Percentiles rank a stretch among this genome's conserved stretches.
Evolutionary conservation across 176 grass and related monocot genomes (phyloP).

Genomic region (Eleusine indica): DNA sequence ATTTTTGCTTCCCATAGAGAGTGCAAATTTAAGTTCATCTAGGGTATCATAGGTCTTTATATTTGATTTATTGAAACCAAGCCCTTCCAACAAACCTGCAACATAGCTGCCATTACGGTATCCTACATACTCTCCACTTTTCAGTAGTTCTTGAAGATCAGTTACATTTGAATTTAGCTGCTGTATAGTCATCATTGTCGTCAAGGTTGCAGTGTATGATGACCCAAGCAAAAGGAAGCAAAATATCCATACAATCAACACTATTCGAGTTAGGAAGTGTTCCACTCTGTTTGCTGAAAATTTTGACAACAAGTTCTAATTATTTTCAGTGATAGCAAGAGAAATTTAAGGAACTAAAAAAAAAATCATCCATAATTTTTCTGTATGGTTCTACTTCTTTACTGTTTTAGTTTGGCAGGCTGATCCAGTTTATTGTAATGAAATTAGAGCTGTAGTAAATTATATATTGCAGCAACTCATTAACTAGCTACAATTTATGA

Average conservation of each 20-base stretch:
- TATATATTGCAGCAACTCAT: not conserved
- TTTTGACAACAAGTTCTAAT: not conserved
- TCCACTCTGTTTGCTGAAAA: slow-evolving; percentile 40
- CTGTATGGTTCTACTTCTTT: not conserved
- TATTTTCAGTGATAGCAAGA: not conserved
- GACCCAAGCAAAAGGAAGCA: slow-evolving; percentile 53
- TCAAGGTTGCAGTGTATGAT: slow-evolving; percentile 60
- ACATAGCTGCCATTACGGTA: slow-evolving; percentile 44
- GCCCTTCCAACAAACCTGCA: slow-evolving; percentile 17
- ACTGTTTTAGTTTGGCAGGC: not conserved
- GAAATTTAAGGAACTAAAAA: not conserved
- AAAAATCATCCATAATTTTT: not conserved
- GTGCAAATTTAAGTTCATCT: slow-evolving; percentile 26
- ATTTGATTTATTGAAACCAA: slow-evolving; percentile 44
- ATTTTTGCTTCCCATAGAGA: slow-evolving; percentile 28
- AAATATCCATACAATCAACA: slow-evolving; percentile 56
- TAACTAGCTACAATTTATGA: not conserved
- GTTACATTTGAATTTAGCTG: slow-evolving; percentile 49
- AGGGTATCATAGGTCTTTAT: slow-evolving; percentile 36
- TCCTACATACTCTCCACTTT: slow-evolving; percentile 47
- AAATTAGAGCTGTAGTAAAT: not conserved
- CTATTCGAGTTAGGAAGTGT: slow-evolving; percentile 42
- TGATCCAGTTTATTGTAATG: not conserved
- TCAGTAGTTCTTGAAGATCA: slow-evolving; percentile 43
- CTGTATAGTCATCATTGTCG: slow-evolving; percentile 59